Percentiles rank a stretch among this genome's conserved stretches.
phyloP scores from a whole-genome alignment of 2,329 filamentous ascomycete species.

The Neofusicoccum parvum region DNA sequence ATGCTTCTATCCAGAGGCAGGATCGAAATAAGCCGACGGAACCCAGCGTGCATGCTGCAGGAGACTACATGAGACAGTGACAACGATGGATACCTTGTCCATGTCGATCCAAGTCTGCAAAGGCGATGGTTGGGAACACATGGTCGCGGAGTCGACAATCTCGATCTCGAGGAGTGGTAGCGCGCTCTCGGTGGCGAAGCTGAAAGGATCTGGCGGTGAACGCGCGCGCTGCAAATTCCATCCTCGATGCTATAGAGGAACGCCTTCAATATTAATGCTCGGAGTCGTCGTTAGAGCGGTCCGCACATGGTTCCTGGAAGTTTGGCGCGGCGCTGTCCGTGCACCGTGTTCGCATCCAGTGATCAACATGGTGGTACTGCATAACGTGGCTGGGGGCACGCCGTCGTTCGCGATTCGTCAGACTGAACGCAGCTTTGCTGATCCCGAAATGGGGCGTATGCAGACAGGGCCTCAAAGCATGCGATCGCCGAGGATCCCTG shows the following conservation, averaged over 20 bases:
- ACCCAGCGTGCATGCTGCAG: slow-evolving; percentile 11
- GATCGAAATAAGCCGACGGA: neutral
- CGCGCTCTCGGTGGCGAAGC: no score
- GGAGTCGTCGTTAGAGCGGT: neutral
- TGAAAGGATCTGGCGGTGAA: neutral
- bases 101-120: neutral
- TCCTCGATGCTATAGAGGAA: neutral
- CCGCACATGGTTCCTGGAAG: slow-evolving; percentile 3
- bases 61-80: neutral
- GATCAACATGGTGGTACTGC: slow-evolving; percentile 8
- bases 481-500: neutral
- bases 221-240: neutral
- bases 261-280: slow-evolving; percentile 10
- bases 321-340: neutral
- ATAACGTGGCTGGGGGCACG: slow-evolving; percentile 13
- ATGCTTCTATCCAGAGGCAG: neutral
- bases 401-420: neutral
- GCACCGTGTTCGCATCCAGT: slow-evolving; percentile 13
- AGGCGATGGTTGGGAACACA: no score
- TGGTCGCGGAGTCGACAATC: neutral
- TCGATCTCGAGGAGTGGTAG: neutral
- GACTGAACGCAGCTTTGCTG: neutral
- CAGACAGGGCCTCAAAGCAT: neutral
- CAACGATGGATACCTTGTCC: neutral
- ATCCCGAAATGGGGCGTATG: neutral